These are phyloP conservation scores for Fusarium drepaniforme DNA, from an alignment of 2,329 filamentous ascomycete species.

Conservation along the genomic window DNA sequence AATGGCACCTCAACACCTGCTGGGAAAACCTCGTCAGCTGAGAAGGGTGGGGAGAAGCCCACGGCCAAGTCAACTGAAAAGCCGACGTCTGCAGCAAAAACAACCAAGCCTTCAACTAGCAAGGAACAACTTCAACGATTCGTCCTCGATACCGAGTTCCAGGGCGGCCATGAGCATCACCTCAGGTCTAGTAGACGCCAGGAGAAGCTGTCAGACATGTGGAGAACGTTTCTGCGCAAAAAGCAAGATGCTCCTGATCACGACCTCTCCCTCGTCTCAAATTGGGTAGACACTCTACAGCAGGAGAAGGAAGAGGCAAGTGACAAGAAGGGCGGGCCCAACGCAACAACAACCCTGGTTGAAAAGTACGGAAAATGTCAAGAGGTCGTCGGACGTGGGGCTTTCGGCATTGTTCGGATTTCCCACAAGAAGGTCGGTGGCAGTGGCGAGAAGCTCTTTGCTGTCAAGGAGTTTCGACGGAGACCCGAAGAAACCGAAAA, in stretches of 20 bases:
- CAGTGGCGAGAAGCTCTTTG: conserved; percentile 89
- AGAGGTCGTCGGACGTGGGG: conserved; percentile 94
- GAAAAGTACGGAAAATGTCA: conserved; percentile 99
- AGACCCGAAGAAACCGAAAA: conserved; percentile 94
- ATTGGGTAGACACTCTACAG: conserved; percentile 94
- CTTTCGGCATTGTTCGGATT: conserved; percentile 97
- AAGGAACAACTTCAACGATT: conserved; percentile 63
- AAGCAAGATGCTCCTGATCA: conserved; percentile 83
- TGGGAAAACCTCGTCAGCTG: conserved; percentile 59
- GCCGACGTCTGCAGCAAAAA: conserved; percentile 41
- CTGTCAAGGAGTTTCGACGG: conserved; percentile 97
- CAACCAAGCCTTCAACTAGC: conserved; percentile 44
- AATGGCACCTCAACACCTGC: conserved; percentile 52
- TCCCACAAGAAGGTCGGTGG: conserved; percentile 94
- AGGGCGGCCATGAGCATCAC: conserved; percentile 86
- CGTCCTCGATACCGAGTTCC: conserved; percentile 60
- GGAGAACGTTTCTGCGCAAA: conserved; percentile 87
- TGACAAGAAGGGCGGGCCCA: conserved; percentile 83
- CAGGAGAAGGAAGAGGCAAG: conserved; percentile 88
- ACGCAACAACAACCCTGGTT: conserved; percentile 79
- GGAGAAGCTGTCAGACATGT: conserved; percentile 94
- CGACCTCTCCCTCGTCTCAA: conserved; percentile 92
- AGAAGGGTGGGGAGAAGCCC: conserved; percentile 49
- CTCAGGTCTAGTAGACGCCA: conserved; percentile 92
- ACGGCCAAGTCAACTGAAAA: conserved; percentile 43